Base-by-base conservation (phyloP, 805 yeast genomes). In the Ascoidea asiatica region DNA sequence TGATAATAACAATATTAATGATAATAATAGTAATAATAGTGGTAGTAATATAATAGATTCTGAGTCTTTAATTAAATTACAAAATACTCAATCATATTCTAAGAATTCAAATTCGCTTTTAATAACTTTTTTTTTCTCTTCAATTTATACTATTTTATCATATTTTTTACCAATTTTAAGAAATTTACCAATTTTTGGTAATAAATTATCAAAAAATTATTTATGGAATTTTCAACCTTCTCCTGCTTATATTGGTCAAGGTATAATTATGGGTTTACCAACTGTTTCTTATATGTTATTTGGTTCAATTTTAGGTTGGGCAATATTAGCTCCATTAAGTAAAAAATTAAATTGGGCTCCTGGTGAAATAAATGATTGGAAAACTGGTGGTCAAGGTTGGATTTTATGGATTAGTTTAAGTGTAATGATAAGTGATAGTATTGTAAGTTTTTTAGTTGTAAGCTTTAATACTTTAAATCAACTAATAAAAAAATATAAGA, bases 221-320 rank as follows among this genome's bases (percentile, higher is more conserved):
- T 69, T 83, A 40, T 85, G 97, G 92, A 79, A 82, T 47, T 73
- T 92, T 48, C 95, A 92, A 59, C 96, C 96, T 0, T 87, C 96
- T 0, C 98, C 98, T 0, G 97, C 97, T 0, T 90, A 90, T 58
- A 73, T 92, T 35, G 98, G 98, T 2, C 98, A 90, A 61, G 98
- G 98, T 4, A 87, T 92, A 38, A 90, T 90, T 46, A 90, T 90
- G 98, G 98, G 98, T 0, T 65, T 88, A 5, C 85, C 89, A 1
- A 88, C 97, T 0, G 94, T 88, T 0, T 70, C 86, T 7, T 83
- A 88, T 50, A 90, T 90, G 98, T 63, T 90, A 38, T 72, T 87
- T 52, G 98, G 98, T 2, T 79, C 95, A 19, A 50, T 90, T 1
- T 56, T 89, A 4, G 98, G 98, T 0, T 90, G 98, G 98, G 95